phyloP scores from a whole-genome alignment of 805 yeast genomes.

The Cyberlindnera mycetangii region DNA sequence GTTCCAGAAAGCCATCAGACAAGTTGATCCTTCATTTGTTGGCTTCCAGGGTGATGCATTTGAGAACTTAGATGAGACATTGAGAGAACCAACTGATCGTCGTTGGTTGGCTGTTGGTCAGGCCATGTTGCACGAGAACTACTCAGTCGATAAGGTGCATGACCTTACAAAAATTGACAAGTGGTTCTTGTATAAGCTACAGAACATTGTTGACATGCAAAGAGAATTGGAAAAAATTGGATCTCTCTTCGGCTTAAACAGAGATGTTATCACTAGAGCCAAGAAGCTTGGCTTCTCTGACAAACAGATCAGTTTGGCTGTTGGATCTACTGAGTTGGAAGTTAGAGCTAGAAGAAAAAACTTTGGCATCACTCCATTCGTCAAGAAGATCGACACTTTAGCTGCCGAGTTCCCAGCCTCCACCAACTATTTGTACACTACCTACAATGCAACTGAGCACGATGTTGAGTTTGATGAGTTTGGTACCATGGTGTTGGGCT shows the following conservation, averaged over 20 bases:
- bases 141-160: conserved; percentile 88
- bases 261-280: conserved; percentile 71
- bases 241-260: conserved; percentile 55
- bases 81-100: conserved; percentile 89
- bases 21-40: conserved; percentile 84
- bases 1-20: conserved; percentile 95
- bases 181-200: conserved; percentile 92
- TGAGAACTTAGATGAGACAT: conserved; percentile 73
- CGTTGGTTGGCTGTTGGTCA: conserved; percentile 98
- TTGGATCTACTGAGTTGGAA: conserved; percentile 70
- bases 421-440: conserved; percentile 92
- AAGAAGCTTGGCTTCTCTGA: conserved; percentile 95
- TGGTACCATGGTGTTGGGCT: conserved; percentile 93
- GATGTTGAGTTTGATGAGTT: conserved; percentile 85
- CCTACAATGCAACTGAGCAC: conserved; percentile 85
- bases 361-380: conserved; percentile 83
- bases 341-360: conserved; percentile 81
- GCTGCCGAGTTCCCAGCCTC: conserved; percentile 99
- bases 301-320: conserved; percentile 81
- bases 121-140: conserved; percentile 88
- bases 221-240: conserved; percentile 68
- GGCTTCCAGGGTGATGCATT: conserved; percentile 89
- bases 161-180: conserved; percentile 90
- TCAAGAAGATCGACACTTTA: conserved; percentile 92
- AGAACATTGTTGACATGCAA: conserved; percentile 90